Conservation (phyloP, 495 filamentous ascomycete species). For the Chaetomium tenue region DNA sequence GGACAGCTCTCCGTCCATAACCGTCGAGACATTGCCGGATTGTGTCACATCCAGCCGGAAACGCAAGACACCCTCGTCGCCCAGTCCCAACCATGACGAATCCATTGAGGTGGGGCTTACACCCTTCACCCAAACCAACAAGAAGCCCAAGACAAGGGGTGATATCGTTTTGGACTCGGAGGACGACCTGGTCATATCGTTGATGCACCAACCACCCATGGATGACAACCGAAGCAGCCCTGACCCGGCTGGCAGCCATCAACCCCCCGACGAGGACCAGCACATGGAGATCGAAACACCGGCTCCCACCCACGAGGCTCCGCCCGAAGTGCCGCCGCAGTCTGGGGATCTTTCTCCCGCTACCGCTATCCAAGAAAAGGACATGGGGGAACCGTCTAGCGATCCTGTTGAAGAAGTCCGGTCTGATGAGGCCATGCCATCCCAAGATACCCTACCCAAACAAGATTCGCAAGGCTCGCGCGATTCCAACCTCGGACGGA, state of each 20-base stretch:
- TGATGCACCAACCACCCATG: conserved; percentile 24
- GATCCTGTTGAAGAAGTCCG: background rate
- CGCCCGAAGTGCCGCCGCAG: background rate
- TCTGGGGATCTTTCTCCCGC: background rate
- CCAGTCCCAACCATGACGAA: background rate
- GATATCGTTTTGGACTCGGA: conserved; percentile 51
- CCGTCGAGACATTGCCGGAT: background rate
- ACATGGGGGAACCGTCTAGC: background rate
- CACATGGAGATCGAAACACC: conserved; percentile 20
- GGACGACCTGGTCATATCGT: conserved; percentile 44
- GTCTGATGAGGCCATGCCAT: background rate
- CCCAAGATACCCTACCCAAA: background rate
- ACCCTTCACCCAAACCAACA: background rate
- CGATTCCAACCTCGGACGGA: conserved; percentile 28
- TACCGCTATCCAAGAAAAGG: background rate
- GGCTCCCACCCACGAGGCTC: background rate
- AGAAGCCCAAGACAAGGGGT: conserved; percentile 18
- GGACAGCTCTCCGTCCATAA: background rate
- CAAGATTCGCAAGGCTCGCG: conserved; percentile 21
- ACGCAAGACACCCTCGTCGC: conserved; percentile 25
- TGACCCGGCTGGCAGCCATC: conserved; percentile 9
- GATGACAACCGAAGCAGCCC: background rate
- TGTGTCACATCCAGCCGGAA: conserved; percentile 19
- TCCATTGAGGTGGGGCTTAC: background rate
- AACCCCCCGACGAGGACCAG: background rate